phyloP scores from a whole-genome alignment of 345 rosid species.

The Syzygium jambos region DNA sequence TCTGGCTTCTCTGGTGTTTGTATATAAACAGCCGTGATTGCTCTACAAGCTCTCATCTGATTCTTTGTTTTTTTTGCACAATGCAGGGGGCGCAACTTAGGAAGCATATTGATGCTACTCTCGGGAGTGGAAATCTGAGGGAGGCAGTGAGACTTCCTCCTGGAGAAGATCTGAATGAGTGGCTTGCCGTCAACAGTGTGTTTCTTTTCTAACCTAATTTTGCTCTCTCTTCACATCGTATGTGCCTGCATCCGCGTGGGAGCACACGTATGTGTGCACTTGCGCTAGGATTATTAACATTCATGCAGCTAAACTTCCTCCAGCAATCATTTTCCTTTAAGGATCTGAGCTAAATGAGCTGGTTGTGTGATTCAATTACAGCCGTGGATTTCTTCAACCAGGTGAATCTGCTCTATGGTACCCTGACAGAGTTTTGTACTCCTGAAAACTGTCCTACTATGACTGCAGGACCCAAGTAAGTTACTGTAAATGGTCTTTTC shows the following conservation, averaged over 20 bases:
- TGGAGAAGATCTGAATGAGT: slow-evolving; percentile 95
- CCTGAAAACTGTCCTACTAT: slow-evolving; percentile 95
- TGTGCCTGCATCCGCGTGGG: neutral
- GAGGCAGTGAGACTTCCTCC: slow-evolving; percentile 99
- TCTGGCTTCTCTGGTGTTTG: neutral
- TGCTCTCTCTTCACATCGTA: neutral
- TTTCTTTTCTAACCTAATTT: neutral
- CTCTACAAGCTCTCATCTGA: neutral
- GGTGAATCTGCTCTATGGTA: slow-evolving; percentile 97
- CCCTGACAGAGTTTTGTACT: slow-evolving; percentile 98
- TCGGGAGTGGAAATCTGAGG: slow-evolving; percentile 96
- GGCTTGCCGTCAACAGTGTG: slow-evolving; percentile 98
- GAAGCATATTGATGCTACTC: slow-evolving; percentile 94
- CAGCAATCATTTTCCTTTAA: neutral
- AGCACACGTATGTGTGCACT: neutral
- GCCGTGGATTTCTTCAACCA: slow-evolving; percentile 99
- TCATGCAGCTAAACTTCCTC: neutral
- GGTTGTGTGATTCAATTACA: slow-evolving; percentile 30
- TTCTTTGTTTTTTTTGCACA: neutral
- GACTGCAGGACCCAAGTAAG: slow-evolving; percentile 99
- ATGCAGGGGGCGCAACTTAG: slow-evolving; percentile 95
- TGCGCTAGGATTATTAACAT: neutral
- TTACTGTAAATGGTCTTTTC: neutral
- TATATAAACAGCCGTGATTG: neutral
- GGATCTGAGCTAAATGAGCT: slow-evolving; percentile 7